Conservation (phyloP, 192 early-diverging fungal species). For the Dispira simplex region DNA sequence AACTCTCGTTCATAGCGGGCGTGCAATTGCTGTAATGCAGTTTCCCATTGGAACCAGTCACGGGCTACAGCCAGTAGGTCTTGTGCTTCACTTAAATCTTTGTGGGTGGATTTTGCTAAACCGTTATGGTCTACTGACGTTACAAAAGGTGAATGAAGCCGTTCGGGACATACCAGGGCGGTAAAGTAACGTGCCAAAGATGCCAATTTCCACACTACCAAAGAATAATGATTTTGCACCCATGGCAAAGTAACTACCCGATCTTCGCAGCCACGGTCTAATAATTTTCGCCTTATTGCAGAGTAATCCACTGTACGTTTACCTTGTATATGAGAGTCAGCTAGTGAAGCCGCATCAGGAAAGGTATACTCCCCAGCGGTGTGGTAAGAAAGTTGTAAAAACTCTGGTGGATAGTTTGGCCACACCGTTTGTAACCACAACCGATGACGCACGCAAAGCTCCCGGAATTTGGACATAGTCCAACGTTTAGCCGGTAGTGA, state of each 20-base stretch:
- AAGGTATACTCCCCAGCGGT: too few species aligned
- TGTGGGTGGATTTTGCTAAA: neutral
- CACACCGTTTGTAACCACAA: too few species aligned
- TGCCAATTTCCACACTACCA: conserved; percentile 5
- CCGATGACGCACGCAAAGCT: too few species aligned
- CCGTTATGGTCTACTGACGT: neutral
- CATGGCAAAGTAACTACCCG: neutral
- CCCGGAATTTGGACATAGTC: too few species aligned
- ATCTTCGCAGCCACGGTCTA: neutral
- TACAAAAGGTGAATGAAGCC: neutral
- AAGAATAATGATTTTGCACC: neutral
- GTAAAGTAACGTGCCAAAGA: conserved; percentile 8
- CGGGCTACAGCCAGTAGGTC: neutral
- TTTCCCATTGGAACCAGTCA: neutral
- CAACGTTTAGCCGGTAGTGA: too few species aligned
- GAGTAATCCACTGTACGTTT: too few species aligned
- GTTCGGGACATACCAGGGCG: neutral
- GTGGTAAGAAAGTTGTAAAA: too few species aligned
- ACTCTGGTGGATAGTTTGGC: too few species aligned
- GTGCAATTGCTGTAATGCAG: neutral
- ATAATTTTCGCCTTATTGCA: too few species aligned
- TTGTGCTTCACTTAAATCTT: neutral
- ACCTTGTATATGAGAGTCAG: too few species aligned
- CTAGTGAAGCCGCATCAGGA: too few species aligned
- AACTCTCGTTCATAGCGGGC: neutral